A percentile compares a stretch with the other conserved stretches of the same genome.
These are phyloP conservation scores for Fusarium sp. DNA, from an alignment of 2,329 filamentous ascomycete species.

Conservation along the genomic window DNA sequence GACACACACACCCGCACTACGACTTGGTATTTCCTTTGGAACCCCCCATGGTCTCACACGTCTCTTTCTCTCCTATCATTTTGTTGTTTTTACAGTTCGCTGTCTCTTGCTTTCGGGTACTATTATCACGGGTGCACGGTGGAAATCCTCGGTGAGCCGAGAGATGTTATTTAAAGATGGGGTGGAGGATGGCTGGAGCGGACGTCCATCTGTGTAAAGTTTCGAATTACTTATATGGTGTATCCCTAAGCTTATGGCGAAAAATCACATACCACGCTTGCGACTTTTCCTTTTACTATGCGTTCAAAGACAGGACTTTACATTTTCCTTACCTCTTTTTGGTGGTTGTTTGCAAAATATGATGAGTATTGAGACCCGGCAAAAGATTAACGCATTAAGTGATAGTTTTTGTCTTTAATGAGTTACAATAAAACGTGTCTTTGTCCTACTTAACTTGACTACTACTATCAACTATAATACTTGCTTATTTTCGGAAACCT, in stretches of 20 bases:
- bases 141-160: conserved; percentile 24
- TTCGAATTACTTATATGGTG: conserved; percentile 41
- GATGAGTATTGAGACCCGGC: conserved; percentile 8
- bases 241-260: conserved; percentile 44
- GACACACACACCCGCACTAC: conserved; percentile 19
- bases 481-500: not conserved
- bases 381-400: conserved; percentile 25
- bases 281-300: conserved; percentile 25
- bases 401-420: conserved; percentile 19
- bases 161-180: conserved; percentile 31
- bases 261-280: conserved; percentile 47
- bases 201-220: conserved; percentile 39
- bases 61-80: conserved; percentile 36
- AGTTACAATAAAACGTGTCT: conserved; percentile 23
- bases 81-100: conserved; percentile 31
- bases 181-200: conserved; percentile 28
- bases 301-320: conserved; percentile 33
- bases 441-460: conserved; percentile 7
- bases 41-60: conserved; percentile 17
- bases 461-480: not conserved
- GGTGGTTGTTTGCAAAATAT: conserved; percentile 7
- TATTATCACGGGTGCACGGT: conserved; percentile 25
- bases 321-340: conserved; percentile 3
- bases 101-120: conserved; percentile 25
- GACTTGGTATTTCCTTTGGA: conserved; percentile 33